phyloP scores from a whole-genome alignment of 2,329 filamentous ascomycete species.

The Colletotrichum tamarilloi region DNA sequence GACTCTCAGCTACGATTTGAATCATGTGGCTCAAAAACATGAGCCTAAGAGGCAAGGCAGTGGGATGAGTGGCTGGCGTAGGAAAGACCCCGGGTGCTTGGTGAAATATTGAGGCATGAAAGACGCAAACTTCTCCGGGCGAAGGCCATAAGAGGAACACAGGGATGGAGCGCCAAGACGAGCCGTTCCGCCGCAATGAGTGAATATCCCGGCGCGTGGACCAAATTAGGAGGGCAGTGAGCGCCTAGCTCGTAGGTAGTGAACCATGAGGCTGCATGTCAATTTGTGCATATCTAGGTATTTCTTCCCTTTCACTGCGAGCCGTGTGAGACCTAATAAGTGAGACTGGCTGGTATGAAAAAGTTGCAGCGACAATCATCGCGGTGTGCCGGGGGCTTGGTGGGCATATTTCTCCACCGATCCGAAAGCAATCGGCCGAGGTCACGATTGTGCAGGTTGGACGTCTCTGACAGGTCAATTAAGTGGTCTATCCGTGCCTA shows the following conservation, averaged over 20 bases:
- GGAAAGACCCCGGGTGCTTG: no score
- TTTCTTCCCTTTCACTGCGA: not conserved
- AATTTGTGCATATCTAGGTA: not conserved
- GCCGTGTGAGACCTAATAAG: not conserved
- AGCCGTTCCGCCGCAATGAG: not conserved
- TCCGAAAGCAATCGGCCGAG: slow-evolving; percentile 18
- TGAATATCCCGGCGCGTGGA: not conserved
- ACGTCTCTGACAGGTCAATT: not conserved
- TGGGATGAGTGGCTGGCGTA: not conserved
- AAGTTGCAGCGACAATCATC: not conserved
- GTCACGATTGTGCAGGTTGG: not conserved
- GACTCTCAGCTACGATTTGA: not conserved
- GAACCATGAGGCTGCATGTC: not conserved
- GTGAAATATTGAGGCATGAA: no score
- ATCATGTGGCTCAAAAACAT: not conserved
- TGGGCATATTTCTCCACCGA: slow-evolving; percentile 9
- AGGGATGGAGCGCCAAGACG: slow-evolving; percentile 8
- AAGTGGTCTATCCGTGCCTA: not conserved
- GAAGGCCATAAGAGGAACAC: not conserved
- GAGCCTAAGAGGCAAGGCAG: not conserved
- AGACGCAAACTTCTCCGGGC: no score
- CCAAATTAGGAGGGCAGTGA: not conserved
- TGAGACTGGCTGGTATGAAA: not conserved
- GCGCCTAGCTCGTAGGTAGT: not conserved
- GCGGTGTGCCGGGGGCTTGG: not conserved